These are phyloP conservation scores for Eucalyptus cloeziana DNA, from an alignment of 345 rosid species.

Conservation along the genomic window DNA sequence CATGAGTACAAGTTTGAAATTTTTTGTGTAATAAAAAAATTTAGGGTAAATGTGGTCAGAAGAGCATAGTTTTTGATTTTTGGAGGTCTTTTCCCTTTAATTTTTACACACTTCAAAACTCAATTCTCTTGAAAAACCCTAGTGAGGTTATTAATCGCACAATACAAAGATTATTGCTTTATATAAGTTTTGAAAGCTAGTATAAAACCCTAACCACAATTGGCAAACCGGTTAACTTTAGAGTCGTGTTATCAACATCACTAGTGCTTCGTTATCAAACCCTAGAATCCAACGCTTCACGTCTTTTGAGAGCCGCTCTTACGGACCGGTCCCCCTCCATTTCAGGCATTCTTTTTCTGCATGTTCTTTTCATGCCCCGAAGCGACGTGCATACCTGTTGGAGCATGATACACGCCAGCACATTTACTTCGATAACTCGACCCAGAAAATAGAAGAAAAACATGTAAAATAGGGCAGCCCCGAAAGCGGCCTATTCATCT, in stretches of 20 bases:
- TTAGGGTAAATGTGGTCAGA: no score
- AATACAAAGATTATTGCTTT: rapidly evolving
- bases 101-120: not conserved
- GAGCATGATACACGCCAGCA: not conserved
- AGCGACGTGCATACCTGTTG: not conserved
- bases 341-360: not conserved
- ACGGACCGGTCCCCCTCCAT: not conserved
- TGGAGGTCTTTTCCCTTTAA: not conserved
- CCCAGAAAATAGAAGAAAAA: not conserved
- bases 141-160: rapidly evolving
- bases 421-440: not conserved
- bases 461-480: not conserved
- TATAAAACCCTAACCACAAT: not conserved
- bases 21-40: no score
- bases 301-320: not conserved
- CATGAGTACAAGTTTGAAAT: no score
- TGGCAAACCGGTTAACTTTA: not conserved
- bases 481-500: not conserved
- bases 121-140: not conserved
- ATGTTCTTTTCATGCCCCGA: not conserved
- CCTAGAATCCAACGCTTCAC: not conserved
- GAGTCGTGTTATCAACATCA: not conserved
- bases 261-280: not conserved
- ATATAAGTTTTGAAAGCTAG: not conserved
- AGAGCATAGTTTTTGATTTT: no score